Evolutionary conservation across 805 yeast species (phyloP).

Genomic region (Teunomyces barrocoloradensis): DNA sequence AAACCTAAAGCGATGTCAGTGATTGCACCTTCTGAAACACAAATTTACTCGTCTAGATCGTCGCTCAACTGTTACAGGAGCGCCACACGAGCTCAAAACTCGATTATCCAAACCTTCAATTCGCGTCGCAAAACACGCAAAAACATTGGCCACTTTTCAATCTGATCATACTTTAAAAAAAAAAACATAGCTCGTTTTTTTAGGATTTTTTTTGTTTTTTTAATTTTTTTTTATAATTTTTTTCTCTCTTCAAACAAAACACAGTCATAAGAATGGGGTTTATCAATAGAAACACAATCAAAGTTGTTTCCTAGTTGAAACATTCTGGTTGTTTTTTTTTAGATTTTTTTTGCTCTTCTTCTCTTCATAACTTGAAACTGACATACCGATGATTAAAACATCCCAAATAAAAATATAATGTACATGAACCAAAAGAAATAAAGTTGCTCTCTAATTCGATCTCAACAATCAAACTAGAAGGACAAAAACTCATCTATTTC

Average conservation of each 20-base stretch:
- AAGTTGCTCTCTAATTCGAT: background rate
- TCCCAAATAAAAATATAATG: constrained; percentile 2
- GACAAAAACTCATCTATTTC: constrained; percentile 33
- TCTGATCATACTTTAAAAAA: constrained; percentile 2
- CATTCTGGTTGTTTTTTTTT: background rate
- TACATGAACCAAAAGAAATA: constrained; percentile 1
- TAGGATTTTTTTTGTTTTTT: constrained; percentile 7
- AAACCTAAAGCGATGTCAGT: background rate
- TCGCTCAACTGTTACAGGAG: constrained; percentile 9
- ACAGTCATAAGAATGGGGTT: background rate
- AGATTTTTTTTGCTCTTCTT: constrained; percentile 4
- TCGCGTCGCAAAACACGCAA: background rate
- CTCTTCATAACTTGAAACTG: constrained; percentile 1
- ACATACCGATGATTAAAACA: background rate
- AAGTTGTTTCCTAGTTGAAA: background rate
- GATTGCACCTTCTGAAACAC: background rate
- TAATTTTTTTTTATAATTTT: constrained; percentile 1
- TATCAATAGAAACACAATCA: background rate
- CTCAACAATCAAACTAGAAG: constrained; percentile 12
- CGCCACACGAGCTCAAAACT: constrained; percentile 5
- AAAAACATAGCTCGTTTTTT: constrained; percentile 15
- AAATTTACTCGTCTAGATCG: constrained; percentile 1
- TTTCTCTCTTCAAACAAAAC: background rate
- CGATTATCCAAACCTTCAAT: constrained; percentile 2
- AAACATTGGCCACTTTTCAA: background rate